phyloP scores from a whole-genome alignment of 495 filamentous ascomycete genomes.

The Tuber melanosporum region DNA sequence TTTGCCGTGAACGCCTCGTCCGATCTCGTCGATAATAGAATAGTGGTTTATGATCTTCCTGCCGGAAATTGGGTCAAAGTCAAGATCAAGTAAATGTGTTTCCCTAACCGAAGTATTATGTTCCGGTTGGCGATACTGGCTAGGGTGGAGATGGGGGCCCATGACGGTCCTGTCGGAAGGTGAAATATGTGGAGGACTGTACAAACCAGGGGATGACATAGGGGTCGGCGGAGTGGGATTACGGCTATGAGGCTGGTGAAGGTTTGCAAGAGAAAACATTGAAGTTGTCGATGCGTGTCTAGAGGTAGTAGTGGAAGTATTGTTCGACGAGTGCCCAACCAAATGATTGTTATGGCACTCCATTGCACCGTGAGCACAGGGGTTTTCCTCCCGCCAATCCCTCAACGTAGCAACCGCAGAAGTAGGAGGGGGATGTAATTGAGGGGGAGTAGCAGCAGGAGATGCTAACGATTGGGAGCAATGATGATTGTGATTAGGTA shows the following conservation, averaged over 20 bases:
- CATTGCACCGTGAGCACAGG: slow-evolving; percentile 26
- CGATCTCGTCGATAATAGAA: slow-evolving; percentile 91
- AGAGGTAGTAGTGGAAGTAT: slow-evolving; percentile 38
- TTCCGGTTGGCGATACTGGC: slow-evolving; percentile 33
- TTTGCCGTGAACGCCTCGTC: slow-evolving; percentile 91
- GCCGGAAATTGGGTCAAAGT: slow-evolving; percentile 77
- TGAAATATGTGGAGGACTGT: slow-evolving; percentile 34
- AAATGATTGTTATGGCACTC: slow-evolving; percentile 12
- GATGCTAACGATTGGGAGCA: background rate
- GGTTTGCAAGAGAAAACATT: slow-evolving; percentile 37
- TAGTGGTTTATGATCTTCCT: slow-evolving; percentile 96
- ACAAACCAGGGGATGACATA: slow-evolving; percentile 37
- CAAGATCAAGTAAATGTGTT: slow-evolving; percentile 82
- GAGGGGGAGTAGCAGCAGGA: slow-evolving; percentile 6
- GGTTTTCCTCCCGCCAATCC: slow-evolving; percentile 24
- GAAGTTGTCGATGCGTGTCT: slow-evolving; percentile 37
- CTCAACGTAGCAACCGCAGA: slow-evolving; percentile 8
- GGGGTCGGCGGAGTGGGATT: slow-evolving; percentile 40
- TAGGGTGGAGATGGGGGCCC: slow-evolving; percentile 37
- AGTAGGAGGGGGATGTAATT: slow-evolving; percentile 13
- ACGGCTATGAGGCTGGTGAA: slow-evolving; percentile 27
- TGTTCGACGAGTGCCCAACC: slow-evolving; percentile 20
- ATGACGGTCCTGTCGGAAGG: slow-evolving; percentile 21
- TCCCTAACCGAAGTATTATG: slow-evolving; percentile 30
- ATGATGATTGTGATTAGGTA: slow-evolving; percentile 16